phyloP scores from a whole-genome alignment of 2,329 filamentous ascomycete species.

The Colletotrichum sansevieriae region DNA sequence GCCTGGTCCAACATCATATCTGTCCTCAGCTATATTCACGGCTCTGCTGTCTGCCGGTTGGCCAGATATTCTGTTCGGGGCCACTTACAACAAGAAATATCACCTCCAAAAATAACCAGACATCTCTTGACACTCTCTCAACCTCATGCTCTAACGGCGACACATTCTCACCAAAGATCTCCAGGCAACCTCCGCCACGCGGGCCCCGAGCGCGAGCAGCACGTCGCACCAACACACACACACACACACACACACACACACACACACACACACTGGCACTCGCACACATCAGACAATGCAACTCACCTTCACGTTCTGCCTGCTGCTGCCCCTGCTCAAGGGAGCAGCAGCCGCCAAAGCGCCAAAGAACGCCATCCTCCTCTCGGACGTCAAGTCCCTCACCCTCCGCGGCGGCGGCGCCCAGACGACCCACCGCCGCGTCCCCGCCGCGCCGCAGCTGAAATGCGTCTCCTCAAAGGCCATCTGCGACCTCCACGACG shows the following conservation, averaged over 20 bases:
- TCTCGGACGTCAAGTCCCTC: conserved; percentile 77
- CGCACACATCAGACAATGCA: conserved; percentile 46
- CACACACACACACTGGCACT: neutral
- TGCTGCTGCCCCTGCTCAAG: conserved; percentile 36
- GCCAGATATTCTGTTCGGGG: neutral
- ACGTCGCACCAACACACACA: conserved; percentile 4
- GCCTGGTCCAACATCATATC: conserved; percentile 4
- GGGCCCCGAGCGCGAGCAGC: conserved; percentile 17
- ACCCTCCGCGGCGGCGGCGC: conserved; percentile 77
- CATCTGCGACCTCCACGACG: conserved; percentile 76
- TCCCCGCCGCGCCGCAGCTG: conserved; percentile 82
- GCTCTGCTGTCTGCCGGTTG: neutral
- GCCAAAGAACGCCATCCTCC: conserved; percentile 67
- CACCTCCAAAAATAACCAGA: neutral
- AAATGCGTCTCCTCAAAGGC: conserved; percentile 77
- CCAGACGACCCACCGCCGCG: conserved; percentile 81
- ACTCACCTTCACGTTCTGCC: conserved; percentile 41
- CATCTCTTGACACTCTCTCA: neutral
- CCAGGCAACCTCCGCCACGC: neutral
- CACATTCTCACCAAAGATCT: neutral
- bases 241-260: neutral
- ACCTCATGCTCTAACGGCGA: conserved; percentile 8
- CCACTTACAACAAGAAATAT: neutral
- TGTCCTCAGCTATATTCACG: neutral
- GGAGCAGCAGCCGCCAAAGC: conserved; percentile 43